Evolutionary conservation across 805 yeast species (phyloP), one percentile per base, ranked within the genome.

Genomic region (Schwanniomyces pseudopolymorphus): DNA sequence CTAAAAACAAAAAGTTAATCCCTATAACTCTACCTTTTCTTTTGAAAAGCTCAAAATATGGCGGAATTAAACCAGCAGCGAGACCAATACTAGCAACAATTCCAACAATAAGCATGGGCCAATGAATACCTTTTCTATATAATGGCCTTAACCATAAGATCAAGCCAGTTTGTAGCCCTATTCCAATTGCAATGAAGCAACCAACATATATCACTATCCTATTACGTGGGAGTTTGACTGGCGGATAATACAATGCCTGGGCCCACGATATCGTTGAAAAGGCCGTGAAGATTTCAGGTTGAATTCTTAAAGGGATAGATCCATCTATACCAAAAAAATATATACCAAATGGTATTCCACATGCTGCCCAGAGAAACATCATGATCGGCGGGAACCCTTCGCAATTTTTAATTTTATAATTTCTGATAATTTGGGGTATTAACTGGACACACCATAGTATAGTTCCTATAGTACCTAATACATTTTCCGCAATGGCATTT

Each of bases 371-470:
- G 20, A 89, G 64, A 47, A 89, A 78, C 81, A 89, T 77, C 96
- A 92, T 90, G 28, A 78, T n/a, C 4, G 91, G 90, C 1, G 96
- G 96, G 8, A 91, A 67, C 0, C 98, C 97, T 22, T 83, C 86
- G 48, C 96, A 87, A 59, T 89, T 82, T 57, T 92, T 89, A 7
- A 78, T 77, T 47, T 75, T 74, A 69, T 79, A 90, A 61, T 92
- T 91, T 60, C 82, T 74, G 47, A 81, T 72, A 39, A 91, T 84
- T 52, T 88, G 98, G 1, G 97, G 97, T 1, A 90, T 74, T 52
- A 92, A 70, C 67, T 92, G 97, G 52, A 91, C 70, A 64, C 97
- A 91, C 97, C 97, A 92, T 47, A 87, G 77, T 1, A 91, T 82
- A 0, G 98, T 92, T 5, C 96, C 97, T 1, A 88, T 74, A 10